Base-by-base conservation (phyloP, 805 yeast species). In the Lipomyces mesembrius region DNA sequence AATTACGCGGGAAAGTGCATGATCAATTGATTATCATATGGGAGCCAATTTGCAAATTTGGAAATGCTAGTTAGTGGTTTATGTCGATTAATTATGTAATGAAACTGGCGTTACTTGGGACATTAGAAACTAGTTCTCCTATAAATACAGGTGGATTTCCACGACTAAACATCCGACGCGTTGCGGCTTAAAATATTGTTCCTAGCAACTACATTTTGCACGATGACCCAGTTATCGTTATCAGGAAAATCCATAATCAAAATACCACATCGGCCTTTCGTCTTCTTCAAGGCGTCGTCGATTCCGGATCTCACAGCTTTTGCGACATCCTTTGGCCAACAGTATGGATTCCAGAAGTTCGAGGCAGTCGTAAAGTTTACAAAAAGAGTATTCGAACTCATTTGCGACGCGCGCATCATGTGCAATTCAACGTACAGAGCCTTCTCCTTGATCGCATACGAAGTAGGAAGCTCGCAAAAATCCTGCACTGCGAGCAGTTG, bases 301-400 rank as follows among this genome's bases (percentile, higher is more conserved):
- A 72, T 55, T 17, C 68, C 72, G 22, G 65, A 37, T 72, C 77
- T 86, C 79, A 64, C 67, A 1, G 85, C 86, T 64, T 82, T 79
- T 22, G 92, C 85, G 67, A 89, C 85, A 71, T 83, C 81, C 66
- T 83, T 82, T 0, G 95, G 95, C 95, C 95, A 90, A 77, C 91
- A 89, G 58, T 80, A 82, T 61, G 82, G 86, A 77, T 88, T 85
- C 77, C 87, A 88, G 75, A 89, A 88, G 77, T 88, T 88, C 56
- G 92, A 83, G 20, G 89, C 94, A 0, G 92, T 84, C 66, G 91
- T 86, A 76, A 88, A 90, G 79, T 90, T 90, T 68, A 90, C 78
- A 73, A 84, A 89, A 70, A 90, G 78, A 76, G 88, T 89, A 59
- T 84, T 80, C 67, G 83, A 83, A 64, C 77, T 77, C 32, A 78